These are phyloP conservation scores for Penicillium argentinense DNA, from an alignment of 495 filamentous ascomycete genomes.

Conservation along the genomic window DNA sequence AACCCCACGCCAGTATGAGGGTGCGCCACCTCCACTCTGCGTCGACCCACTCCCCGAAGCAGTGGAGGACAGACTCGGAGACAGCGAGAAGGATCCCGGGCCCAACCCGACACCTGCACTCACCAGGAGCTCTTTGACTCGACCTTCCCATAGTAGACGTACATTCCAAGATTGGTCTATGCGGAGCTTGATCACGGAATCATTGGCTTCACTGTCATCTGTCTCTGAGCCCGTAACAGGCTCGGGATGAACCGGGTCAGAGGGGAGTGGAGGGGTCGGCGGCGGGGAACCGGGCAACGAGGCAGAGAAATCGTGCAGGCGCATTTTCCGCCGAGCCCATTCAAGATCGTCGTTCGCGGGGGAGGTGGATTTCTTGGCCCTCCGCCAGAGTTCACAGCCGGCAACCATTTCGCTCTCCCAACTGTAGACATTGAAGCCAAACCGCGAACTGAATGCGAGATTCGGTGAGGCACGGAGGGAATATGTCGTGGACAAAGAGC, in stretches of 20 bases:
- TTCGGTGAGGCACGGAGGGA: constrained; percentile 80
- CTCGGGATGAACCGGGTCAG: constrained; percentile 26
- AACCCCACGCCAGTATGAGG: constrained; percentile 57
- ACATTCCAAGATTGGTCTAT: constrained; percentile 83
- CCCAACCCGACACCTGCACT: constrained; percentile 79
- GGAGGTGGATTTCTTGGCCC: constrained; percentile 41
- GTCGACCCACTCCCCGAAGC: constrained; percentile 28
- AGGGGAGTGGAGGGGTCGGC: constrained; percentile 18
- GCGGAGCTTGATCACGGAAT: constrained; percentile 86
- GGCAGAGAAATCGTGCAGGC: constrained; percentile 29
- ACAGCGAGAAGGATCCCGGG: constrained; percentile 44
- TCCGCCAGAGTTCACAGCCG: constrained; percentile 85
- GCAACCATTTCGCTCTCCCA: constrained; percentile 93
- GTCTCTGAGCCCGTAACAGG: constrained; percentile 12
- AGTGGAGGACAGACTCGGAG: constrained; percentile 27
- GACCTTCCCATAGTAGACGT: constrained; percentile 89
- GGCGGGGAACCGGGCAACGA: constrained; percentile 22
- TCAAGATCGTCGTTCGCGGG: constrained; percentile 39
- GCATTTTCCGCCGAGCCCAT: constrained; percentile 47
- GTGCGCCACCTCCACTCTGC: constrained; percentile 67
- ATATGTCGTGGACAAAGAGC: constrained; percentile 85
- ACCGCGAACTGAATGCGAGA: constrained; percentile 80
- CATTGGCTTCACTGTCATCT: constrained; percentile 60
- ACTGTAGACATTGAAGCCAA: constrained; percentile 97
- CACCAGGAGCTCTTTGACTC: constrained; percentile 89